A percentile compares a stretch with the other conserved stretches of the same genome.
Evolutionary conservation across 768 basidiomycete genomes (phyloP).

Genomic region (Dacryopinax primogenitus): DNA sequence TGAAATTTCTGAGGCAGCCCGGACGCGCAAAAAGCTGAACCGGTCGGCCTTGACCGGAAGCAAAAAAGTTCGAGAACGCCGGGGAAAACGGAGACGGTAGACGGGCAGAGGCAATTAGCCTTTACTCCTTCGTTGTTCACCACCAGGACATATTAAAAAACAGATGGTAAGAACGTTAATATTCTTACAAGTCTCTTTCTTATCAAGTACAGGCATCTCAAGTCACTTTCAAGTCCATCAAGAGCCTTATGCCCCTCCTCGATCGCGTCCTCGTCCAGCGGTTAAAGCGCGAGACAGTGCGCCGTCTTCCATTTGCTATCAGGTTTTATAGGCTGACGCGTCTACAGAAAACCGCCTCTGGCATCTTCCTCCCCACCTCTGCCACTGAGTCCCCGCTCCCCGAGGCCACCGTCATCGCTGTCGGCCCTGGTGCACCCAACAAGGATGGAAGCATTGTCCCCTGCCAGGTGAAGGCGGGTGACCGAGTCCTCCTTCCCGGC

Average conservation of each 20-base stretch:
- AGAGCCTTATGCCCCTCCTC: conserved; percentile 73
- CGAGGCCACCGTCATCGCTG: conserved; percentile 91
- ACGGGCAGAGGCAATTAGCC: not conserved
- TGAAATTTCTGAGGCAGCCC: not conserved
- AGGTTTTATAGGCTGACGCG: not conserved
- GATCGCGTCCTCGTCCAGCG: conserved; percentile 96
- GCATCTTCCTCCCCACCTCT: conserved; percentile 90
- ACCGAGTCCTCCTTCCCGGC: conserved; percentile 83
- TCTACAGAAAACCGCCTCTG: conserved; percentile 86
- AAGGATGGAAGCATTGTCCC: conserved; percentile 70
- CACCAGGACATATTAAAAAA: not conserved
- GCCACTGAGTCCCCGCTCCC: conserved; percentile 77
- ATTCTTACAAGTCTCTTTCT: not conserved
- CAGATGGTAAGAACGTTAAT: not conserved
- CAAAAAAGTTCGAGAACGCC: conserved; percentile 9
- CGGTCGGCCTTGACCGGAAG: not conserved
- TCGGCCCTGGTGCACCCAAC: conserved; percentile 86
- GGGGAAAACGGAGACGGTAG: not conserved
- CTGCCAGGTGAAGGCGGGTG: conserved; percentile 70
- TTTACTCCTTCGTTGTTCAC: not conserved
- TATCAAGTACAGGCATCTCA: conserved; percentile 48
- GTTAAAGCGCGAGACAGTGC: conserved; percentile 89
- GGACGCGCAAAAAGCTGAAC: not conserved
- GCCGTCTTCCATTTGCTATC: conserved; percentile 23
- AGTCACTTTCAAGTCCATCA: conserved; percentile 93